Evolutionary conservation across 176 grass and related monocot species (phyloP).

Genomic region (Themeda triandra): DNA sequence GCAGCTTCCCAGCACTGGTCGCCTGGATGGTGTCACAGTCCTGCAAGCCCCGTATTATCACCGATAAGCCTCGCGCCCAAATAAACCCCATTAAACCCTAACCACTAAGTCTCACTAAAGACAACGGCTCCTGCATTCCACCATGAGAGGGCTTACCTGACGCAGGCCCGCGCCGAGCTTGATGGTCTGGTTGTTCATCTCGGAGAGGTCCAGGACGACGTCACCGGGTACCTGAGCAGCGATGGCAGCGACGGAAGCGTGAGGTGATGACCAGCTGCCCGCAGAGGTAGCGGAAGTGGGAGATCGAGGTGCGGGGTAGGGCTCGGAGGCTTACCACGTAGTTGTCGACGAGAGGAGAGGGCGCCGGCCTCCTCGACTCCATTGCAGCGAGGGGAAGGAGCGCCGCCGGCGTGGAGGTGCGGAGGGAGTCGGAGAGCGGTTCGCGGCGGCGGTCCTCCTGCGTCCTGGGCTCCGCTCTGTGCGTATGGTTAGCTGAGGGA

Average conservation of each 20-base stretch:
- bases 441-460: neutral
- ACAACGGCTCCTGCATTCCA: neutral
- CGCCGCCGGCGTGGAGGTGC: neutral
- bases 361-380: constrained; percentile 28
- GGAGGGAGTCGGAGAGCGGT: neutral
- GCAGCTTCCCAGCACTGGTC: constrained; percentile 63
- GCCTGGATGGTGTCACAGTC: constrained; percentile 72
- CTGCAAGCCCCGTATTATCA: constrained; percentile 25
- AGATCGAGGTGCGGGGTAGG: neutral
- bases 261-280: neutral
- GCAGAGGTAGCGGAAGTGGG: neutral
- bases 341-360: constrained; percentile 26
- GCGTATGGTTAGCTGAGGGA: neutral
- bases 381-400: constrained; percentile 15
- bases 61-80: neutral
- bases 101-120: neutral
- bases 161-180: constrained; percentile 71
- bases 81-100: constrained; percentile 33
- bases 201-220: constrained; percentile 69
- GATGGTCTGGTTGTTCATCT: constrained; percentile 80
- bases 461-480: neutral
- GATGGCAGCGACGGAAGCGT: constrained; percentile 1
- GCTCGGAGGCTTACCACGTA: constrained; percentile 31
- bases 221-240: constrained; percentile 68
- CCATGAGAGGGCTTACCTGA: constrained; percentile 49